Conservation (phyloP, 2,329 filamentous ascomycete species). For the Alternaria arbusti region DNA sequence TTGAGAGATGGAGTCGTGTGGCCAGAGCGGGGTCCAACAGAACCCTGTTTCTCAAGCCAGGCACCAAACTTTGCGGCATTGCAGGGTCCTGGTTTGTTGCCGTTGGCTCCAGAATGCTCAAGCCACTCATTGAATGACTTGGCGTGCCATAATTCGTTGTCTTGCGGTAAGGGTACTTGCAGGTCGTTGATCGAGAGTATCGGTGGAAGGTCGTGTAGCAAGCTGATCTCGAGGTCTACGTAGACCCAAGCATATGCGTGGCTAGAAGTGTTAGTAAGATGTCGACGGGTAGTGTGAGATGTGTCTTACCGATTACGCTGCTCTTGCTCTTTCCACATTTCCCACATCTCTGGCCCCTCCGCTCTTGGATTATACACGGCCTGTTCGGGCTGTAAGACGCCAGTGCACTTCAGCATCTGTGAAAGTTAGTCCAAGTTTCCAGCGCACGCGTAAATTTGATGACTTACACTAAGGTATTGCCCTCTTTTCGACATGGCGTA, state of each 20-base stretch:
- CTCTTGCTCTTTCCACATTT: conserved; percentile 8
- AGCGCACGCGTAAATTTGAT: too few relatives aligned
- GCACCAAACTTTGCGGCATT: neutral
- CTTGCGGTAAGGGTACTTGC: conserved; percentile 3
- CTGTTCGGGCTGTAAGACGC: conserved; percentile 1
- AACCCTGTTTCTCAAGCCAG: conserved; percentile 1
- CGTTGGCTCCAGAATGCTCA: neutral
- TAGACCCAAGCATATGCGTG: conserved; percentile 12
- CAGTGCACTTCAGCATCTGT: conserved; percentile 4
- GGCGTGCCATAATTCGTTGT: conserved; percentile 4
- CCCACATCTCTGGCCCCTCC: conserved; percentile 1
- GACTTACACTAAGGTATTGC: conserved; percentile 7
- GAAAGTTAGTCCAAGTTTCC: neutral
- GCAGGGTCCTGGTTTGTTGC: neutral
- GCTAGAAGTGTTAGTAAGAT: neutral
- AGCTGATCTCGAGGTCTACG: conserved; percentile 7
- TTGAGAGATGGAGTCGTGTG: conserved; percentile 6
- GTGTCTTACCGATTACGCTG: conserved; percentile 2
- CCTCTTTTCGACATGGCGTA: conserved; percentile 8
- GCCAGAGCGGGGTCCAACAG: neutral
- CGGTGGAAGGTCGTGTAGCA: conserved; percentile 7
- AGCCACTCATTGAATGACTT: conserved; percentile 3
- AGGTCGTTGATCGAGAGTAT: conserved; percentile 9
- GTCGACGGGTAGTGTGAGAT: neutral
- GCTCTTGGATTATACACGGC: neutral